These are phyloP conservation scores for Posidonia oceanica DNA, from an alignment of 116 monocot genomes.

Conservation along the genomic window DNA sequence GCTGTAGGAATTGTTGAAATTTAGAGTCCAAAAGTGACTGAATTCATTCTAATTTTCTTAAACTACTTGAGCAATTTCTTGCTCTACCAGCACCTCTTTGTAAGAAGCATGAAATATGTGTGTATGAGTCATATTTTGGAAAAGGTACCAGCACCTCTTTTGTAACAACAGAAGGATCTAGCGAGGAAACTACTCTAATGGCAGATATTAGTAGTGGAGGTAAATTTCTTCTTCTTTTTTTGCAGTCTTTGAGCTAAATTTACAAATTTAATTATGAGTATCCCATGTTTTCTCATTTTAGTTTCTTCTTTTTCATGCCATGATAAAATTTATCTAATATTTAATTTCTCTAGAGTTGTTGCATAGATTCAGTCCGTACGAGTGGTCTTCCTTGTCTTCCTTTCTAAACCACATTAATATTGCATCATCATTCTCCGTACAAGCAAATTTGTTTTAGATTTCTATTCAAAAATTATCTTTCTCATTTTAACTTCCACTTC, in stretches of 20 bases:
- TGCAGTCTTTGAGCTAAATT: neutral
- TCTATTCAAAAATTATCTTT: too few species aligned
- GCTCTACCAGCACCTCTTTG: too few species aligned
- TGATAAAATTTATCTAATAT: too few species aligned
- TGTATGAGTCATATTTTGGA: too few species aligned
- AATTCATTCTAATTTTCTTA: too few species aligned
- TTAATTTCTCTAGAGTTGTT: neutral
- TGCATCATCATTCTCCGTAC: conserved; percentile 4
- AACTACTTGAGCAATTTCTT: too few species aligned
- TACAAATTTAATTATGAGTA: neutral
- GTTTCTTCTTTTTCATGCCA: too few species aligned
- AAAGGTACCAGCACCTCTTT: neutral
- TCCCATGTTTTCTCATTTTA: neutral
- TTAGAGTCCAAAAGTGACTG: too few species aligned
- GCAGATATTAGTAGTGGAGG: conserved; percentile 22
- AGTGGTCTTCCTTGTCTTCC: neutral
- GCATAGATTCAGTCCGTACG: neutral
- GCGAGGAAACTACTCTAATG: conserved; percentile 16
- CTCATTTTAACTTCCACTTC: too few species aligned
- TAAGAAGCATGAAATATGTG: too few species aligned
- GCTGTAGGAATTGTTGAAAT: too few species aligned
- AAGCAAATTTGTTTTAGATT: too few species aligned
- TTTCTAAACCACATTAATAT: neutral
- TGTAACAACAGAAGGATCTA: conserved; percentile 2
- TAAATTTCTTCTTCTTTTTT: conserved; percentile 6